These are phyloP conservation scores for Pezicula carpinea DNA, from an alignment of 2,329 filamentous ascomycete species.

Conservation along the genomic window DNA sequence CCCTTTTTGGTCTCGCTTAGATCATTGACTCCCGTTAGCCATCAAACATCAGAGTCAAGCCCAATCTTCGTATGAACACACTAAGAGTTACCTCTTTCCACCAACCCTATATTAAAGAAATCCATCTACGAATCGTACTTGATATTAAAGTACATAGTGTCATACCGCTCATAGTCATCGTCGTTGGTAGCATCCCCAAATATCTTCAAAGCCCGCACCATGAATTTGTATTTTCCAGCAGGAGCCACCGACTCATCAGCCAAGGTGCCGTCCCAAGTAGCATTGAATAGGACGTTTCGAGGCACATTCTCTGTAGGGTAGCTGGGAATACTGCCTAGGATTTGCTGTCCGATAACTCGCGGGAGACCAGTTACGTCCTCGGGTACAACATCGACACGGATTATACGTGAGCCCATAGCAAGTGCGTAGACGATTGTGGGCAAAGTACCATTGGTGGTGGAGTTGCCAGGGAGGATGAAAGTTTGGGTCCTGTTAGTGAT, in stretches of 20 bases:
- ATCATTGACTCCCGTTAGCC: too few relatives aligned
- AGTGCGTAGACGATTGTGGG: slow-evolving; percentile 17
- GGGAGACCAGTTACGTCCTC: background rate
- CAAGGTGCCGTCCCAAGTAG: background rate
- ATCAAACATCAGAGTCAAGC: too few relatives aligned
- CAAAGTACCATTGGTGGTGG: slow-evolving; percentile 20
- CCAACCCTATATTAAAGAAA: too few relatives aligned
- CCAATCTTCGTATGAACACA: too few relatives aligned
- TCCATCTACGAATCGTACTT: background rate
- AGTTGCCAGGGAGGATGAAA: background rate
- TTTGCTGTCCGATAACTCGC: background rate
- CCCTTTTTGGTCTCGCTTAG: too few relatives aligned
- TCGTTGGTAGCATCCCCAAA: slow-evolving; percentile 5
- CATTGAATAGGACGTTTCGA: background rate
- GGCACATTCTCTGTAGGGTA: slow-evolving; percentile 4
- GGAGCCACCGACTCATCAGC: background rate
- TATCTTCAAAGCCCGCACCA: slow-evolving; percentile 1
- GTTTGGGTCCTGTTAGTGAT: slow-evolving; percentile 25
- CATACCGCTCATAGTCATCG: slow-evolving; percentile 21
- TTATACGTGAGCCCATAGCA: background rate
- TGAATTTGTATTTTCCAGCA: slow-evolving; percentile 1
- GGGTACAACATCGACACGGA: background rate
- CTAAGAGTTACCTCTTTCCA: too few relatives aligned
- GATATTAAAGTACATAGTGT: slow-evolving; percentile 14
- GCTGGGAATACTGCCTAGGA: slow-evolving; percentile 4